These are phyloP conservation scores for Combretum micranthum DNA, from an alignment of 345 rosid genomes.

Conservation along the genomic window DNA sequence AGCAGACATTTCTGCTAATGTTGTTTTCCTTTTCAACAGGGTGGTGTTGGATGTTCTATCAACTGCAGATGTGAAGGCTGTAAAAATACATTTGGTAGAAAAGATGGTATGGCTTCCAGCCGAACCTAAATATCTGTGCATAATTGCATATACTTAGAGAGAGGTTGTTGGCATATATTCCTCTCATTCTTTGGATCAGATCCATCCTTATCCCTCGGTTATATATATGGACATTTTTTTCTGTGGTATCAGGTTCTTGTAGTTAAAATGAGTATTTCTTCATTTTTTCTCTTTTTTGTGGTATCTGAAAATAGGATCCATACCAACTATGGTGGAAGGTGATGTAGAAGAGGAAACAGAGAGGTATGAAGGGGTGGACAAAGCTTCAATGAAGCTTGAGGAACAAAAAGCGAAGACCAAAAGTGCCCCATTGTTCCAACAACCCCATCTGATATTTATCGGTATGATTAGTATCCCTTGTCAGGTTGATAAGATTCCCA, in stretches of 20 bases:
- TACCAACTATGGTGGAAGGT: conserved; percentile 31
- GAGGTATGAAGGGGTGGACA: conserved; percentile 30
- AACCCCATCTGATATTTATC: conserved; percentile 61
- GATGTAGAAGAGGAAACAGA: conserved; percentile 54
- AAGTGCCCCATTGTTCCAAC: conserved; percentile 35
- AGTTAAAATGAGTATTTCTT: not conserved
- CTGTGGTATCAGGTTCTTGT: not conserved
- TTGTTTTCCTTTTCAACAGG: conserved; percentile 26
- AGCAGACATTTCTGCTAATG: not conserved
- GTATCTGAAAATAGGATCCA: conserved; percentile 38
- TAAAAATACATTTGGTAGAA: conserved; percentile 86
- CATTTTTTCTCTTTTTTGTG: too few species aligned
- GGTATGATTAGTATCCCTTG: conserved; percentile 25
- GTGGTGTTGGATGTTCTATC: conserved; percentile 95
- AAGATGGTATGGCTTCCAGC: conserved; percentile 58
- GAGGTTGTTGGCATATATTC: too few species aligned
- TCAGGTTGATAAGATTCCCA: not conserved
- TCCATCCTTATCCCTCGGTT: not conserved
- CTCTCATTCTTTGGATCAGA: too few species aligned
- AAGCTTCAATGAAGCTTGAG: conserved; percentile 27
- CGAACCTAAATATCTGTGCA: not conserved
- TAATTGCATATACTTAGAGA: too few species aligned
- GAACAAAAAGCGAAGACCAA: conserved; percentile 44
- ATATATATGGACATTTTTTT: not conserved
- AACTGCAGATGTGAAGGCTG: conserved; percentile 98